These are phyloP conservation scores for Lentinula guzmanii DNA, from an alignment of 768 basidiomycete genomes.

Conservation along the genomic window DNA sequence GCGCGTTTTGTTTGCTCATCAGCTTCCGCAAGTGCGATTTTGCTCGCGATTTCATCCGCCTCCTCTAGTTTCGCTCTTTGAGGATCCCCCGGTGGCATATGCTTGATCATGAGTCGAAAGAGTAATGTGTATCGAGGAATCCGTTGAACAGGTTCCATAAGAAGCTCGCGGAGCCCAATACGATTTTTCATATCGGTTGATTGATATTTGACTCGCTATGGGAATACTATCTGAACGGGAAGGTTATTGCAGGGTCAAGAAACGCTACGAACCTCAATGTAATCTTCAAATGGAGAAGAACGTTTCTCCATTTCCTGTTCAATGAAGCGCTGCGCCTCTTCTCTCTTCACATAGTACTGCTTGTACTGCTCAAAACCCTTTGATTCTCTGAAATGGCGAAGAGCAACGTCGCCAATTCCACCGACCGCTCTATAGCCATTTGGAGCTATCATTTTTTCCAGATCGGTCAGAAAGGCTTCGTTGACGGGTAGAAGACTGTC, in stretches of 20 bases:
- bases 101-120: slow-evolving; percentile 88
- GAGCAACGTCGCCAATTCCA: slow-evolving; percentile 77
- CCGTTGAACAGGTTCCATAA: slow-evolving; percentile 96
- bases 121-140: slow-evolving; percentile 93
- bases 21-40: slow-evolving; percentile 86
- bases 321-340: slow-evolving; percentile 87
- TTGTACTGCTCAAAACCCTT: slow-evolving; percentile 88
- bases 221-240: slow-evolving; percentile 11
- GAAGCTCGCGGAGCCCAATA: slow-evolving; percentile 81
- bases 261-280: slow-evolving; percentile 68
- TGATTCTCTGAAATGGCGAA: slow-evolving; percentile 81
- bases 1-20: slow-evolving; percentile 90
- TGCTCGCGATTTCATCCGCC: slow-evolving; percentile 82
- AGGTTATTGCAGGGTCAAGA: background rate
- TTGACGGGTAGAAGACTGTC: slow-evolving; percentile 88
- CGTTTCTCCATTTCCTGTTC: slow-evolving; percentile 77
- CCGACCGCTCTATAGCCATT: slow-evolving; percentile 49
- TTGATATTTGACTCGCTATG: slow-evolving; percentile 82
- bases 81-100: slow-evolving; percentile 73
- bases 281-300: slow-evolving; percentile 76
- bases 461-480: slow-evolving; percentile 74
- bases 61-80: slow-evolving; percentile 77
- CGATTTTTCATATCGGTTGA: slow-evolving; percentile 70
- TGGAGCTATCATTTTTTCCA: slow-evolving; percentile 74
- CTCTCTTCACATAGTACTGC: slow-evolving; percentile 87